Evolutionary conservation across 169 alveolate species (phyloP), one percentile per base, ranked within the genome.

Genomic region (Besnoitia besnoiti): DNA sequence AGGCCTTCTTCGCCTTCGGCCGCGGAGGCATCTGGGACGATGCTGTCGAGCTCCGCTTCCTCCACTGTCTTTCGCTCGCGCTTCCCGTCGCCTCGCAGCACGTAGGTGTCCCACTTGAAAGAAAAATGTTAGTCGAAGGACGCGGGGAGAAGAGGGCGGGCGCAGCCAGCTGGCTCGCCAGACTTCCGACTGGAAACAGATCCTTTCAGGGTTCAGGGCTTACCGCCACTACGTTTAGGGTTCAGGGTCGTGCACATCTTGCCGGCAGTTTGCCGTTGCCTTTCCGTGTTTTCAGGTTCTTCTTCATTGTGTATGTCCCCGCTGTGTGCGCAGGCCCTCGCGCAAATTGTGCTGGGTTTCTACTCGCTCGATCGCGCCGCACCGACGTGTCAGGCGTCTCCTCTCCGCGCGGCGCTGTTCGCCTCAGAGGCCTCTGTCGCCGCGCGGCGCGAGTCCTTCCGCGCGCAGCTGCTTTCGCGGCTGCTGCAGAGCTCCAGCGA

Each of bases 311-410:
- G 55, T 5, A 49, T 8, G 2, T n/a, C 2, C 7, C 24, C 46
- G 7, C 80, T 1, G 12, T 35, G 46, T 67, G 42, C n/a, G 14
- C 42, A 35, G 80, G 39, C 39, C 4, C 39, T 30, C 46, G 44
- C 80, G 80, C 80, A 67, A 42, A 16, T 67, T 42, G 39, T 30
- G 12, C 46, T 67, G 42, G 80, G 80, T n/a, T n/a, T 67, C 80
- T 67, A 35, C 80, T 33, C 42, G 10, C 80, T 30, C 44, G 24
- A 35, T 8, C 42, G 80, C 10, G 7, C 46, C 44, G 1, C 39
- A 0, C 80, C 39, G 39, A 10, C 39, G 10, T 67, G 42, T 67
- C 19, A 37, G 12, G 2, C 80, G 19, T n/a, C n/a, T 67, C 80
- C 44, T n/a, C 80, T 67, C 44, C 42, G 80, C n/a, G 24, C n/a